A percentile compares a stretch with the other conserved stretches of the same genome.
Evolutionary conservation across 176 grass and related monocot genomes (phyloP).

Genomic region (Bonia amplexicaulis): DNA sequence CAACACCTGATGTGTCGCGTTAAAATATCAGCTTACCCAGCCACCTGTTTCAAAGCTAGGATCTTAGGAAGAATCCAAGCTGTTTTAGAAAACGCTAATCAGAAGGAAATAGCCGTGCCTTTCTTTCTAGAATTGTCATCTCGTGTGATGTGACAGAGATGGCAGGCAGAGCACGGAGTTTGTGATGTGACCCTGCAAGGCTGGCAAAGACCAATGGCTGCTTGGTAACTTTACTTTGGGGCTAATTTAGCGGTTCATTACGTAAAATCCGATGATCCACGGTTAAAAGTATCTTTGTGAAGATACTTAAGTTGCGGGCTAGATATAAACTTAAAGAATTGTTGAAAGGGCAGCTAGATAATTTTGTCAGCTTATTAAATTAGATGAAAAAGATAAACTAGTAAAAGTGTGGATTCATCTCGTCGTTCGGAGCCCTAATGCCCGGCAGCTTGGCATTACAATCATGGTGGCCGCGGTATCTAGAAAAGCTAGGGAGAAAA

Average conservation of each 20-base stretch:
- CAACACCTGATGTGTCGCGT: background rate
- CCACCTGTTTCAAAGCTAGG: background rate
- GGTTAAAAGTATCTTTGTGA: background rate
- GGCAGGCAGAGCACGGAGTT: conserved; percentile 14
- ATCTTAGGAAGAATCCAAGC: conserved; percentile 1
- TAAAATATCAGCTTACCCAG: background rate
- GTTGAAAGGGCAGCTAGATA: too few relatives aligned
- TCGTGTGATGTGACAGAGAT: background rate
- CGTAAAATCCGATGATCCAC: background rate
- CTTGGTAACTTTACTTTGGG: background rate
- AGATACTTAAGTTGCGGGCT: too few relatives aligned
- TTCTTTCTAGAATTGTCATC: conserved; percentile 2
- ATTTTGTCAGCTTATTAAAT: too few relatives aligned
- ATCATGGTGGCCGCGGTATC: too few relatives aligned
- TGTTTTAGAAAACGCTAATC: background rate
- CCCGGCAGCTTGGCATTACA: too few relatives aligned
- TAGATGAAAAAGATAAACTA: too few relatives aligned
- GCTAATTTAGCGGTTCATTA: background rate
- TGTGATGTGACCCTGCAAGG: conserved; percentile 8
- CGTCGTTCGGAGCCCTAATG: too few relatives aligned
- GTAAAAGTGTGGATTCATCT: too few relatives aligned
- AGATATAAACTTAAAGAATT: too few relatives aligned
- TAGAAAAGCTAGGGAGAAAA: too few relatives aligned
- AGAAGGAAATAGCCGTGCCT: background rate
- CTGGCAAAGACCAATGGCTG: background rate